Conservation (phyloP, 371 early-diverging fungal species). For the Rhizopus microsporus region DNA sequence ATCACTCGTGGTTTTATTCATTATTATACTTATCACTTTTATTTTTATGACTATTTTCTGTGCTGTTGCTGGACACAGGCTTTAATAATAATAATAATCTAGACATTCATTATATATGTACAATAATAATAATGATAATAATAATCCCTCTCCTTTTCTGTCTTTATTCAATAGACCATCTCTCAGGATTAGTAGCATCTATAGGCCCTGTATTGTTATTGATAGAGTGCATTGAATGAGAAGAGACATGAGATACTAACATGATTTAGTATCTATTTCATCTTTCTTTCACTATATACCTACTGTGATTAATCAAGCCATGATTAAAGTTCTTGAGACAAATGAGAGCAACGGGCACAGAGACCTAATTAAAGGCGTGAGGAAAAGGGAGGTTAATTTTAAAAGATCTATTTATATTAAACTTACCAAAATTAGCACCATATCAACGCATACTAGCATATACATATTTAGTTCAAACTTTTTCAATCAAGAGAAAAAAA, state of each 20-base stretch:
- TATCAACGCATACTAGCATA: constrained; percentile 31
- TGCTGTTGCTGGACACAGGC: constrained; percentile 35
- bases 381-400: neutral
- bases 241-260: constrained; percentile 31
- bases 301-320: constrained; percentile 37
- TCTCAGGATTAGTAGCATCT: constrained; percentile 9
- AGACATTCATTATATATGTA: too few relatives aligned
- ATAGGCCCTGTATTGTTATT: constrained; percentile 4
- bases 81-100: constrained; percentile 17
- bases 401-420: neutral
- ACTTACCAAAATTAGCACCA: constrained; percentile 33
- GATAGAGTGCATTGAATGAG: constrained; percentile 29
- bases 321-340: constrained; percentile 31
- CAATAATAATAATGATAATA: too few relatives aligned
- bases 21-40: constrained; percentile 22
- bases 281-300: neutral
- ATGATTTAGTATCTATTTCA: neutral
- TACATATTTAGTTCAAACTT: constrained; percentile 1
- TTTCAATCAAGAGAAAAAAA: too few relatives aligned
- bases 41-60: constrained; percentile 35
- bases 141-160: neutral
- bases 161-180: constrained; percentile 31
- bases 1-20: constrained; percentile 14
- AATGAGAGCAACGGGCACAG: constrained; percentile 29
- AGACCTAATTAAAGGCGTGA: constrained; percentile 11